Base-by-base conservation (phyloP, 108 stramenopile species). In the Mayamaea pseudoterrestris region DNA sequence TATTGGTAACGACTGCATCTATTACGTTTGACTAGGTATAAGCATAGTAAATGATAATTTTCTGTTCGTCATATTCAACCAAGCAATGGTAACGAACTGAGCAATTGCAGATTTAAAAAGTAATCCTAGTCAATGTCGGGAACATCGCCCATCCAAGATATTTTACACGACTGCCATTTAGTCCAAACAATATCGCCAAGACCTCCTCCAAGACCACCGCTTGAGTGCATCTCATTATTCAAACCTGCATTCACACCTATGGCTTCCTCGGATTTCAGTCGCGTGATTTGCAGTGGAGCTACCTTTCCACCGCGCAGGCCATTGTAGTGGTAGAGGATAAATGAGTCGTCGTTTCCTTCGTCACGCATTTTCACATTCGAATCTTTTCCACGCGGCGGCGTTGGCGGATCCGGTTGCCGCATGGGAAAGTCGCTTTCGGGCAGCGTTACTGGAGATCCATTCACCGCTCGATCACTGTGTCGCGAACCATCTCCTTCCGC, bases 281-380 rank as follows among this genome's bases (percentile, higher is more conserved):
- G 63, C 4, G 74, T 80, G 0, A 88, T 61, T 18, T 55, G 61
- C 61, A 88, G 80, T 1, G 70, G 55, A 3, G 75, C 73, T 11
- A 83, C 43, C 14, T 35, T 53, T 0, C 86, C 86, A 24, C 75
- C 81, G 16, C 77, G 71, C 7, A 88, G 61, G 12, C 81, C 79
- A 64, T 88, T 88, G 61, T 81, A 88, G 53, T 89, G 81, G 53
- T 57, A 78, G 2, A 83, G 36, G 31, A 58, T 51, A 57, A 89
- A 67, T 13, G 67, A 68, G 11, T 46, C 44, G 8, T 71, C 74
- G 59, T 56, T 54, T 22, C 35, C 31, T 63, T 70, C 68, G 27
- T 66, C 57, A 18, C 63, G 52, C 9, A 54, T 41, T 16, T 32
- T 39, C 21, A 16, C 13, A 20, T 30, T 41, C 27, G 45, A 9